These are phyloP conservation scores for Streptanthus diversifolius DNA, from an alignment of 345 rosid genomes.

Conservation along the genomic window DNA sequence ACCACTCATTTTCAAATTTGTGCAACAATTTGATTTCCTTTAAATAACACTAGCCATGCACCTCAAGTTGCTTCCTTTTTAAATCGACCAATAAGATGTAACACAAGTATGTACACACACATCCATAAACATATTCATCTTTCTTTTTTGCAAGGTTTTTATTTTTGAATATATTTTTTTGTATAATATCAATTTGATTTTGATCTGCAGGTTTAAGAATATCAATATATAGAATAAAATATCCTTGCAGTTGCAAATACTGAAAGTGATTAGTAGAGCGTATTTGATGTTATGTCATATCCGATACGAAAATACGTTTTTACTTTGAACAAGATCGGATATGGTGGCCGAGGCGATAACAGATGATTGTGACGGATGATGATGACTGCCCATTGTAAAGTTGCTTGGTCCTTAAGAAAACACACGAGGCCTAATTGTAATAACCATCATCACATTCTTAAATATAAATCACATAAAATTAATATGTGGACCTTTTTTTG, in stretches of 20 bases:
- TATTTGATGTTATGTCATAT: background rate
- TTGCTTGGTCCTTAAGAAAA: constrained; percentile 40
- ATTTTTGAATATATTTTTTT: background rate
- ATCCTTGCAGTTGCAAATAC: background rate
- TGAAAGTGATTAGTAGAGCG: background rate
- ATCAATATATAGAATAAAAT: background rate
- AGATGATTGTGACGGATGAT: constrained; percentile 29
- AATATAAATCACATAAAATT: background rate
- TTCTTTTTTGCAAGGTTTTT: background rate
- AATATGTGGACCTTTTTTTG: constrained; percentile 12
- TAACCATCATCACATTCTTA: background rate
- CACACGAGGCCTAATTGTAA: constrained; percentile 24
- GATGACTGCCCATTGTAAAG: constrained; percentile 29
- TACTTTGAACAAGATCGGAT: background rate
- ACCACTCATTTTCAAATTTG: constrained; percentile 35
- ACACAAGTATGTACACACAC: constrained; percentile 19
- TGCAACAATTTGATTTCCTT: constrained; percentile 26
- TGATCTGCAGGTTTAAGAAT: background rate
- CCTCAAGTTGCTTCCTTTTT: constrained; percentile 33
- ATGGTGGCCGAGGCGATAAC: constrained; percentile 14
- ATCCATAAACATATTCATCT: constrained; percentile 1
- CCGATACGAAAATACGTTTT: background rate
- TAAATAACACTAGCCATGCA: constrained; percentile 33
- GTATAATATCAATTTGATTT: background rate
- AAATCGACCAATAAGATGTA: constrained; percentile 20